Conservation (phyloP, 805 yeast genomes). For the Ascoidea asiatica region DNA sequence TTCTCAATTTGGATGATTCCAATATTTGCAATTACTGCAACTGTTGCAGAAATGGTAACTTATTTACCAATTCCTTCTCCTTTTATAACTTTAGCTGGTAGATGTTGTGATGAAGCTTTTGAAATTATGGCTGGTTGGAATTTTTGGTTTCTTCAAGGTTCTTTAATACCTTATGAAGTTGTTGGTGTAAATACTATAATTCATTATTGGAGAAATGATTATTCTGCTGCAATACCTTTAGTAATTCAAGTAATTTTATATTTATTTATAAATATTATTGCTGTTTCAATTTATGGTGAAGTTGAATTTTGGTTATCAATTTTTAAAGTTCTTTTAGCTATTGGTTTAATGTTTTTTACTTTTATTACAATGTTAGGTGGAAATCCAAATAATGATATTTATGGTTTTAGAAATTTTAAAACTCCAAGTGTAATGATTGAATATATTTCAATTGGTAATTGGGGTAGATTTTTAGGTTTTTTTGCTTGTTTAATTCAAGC, state of each 20-base stretch:
- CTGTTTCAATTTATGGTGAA: constrained; percentile 70
- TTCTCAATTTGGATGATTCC: constrained; percentile 61
- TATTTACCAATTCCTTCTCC: constrained; percentile 70
- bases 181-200: constrained; percentile 68
- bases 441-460: constrained; percentile 36
- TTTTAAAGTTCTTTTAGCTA: constrained; percentile 58
- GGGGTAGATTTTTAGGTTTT: constrained; percentile 64
- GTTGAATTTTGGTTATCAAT: constrained; percentile 69
- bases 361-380: constrained; percentile 82
- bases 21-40: constrained; percentile 49
- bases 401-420: constrained; percentile 45
- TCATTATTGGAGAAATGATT: constrained; percentile 72
- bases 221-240: constrained; percentile 57
- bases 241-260: constrained; percentile 53
- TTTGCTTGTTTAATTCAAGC: constrained; percentile 58
- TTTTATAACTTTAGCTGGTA: constrained; percentile 57
- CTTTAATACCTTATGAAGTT: constrained; percentile 73
- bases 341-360: constrained; percentile 66
- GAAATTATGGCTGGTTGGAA: constrained; percentile 74
- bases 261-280: constrained; percentile 51
- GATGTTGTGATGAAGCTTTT: constrained; percentile 64
- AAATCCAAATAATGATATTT: constrained; percentile 55
- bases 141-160: constrained; percentile 63
- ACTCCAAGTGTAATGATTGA: constrained; percentile 42
- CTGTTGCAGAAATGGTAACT: constrained; percentile 70